Evolutionary conservation across 2,329 filamentous ascomycete species (phyloP), one percentile per base, ranked within the genome.

Genomic region (Exserohilum rostratum): DNA sequence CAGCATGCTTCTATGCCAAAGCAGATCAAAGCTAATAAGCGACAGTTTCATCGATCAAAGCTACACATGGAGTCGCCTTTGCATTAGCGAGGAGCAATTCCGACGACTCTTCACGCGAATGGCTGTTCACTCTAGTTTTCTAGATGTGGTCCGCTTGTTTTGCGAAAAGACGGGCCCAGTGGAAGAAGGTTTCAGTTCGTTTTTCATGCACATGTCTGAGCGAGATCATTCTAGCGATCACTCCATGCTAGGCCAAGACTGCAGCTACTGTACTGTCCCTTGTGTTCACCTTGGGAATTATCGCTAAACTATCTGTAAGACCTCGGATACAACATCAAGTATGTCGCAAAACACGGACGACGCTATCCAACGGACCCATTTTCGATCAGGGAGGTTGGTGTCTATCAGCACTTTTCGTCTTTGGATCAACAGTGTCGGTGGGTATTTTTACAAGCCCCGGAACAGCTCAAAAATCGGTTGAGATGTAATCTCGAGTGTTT

Each of bases 261-360:
- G n/a, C n/a, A 38, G 37, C 31, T 50, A 55, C 20, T 27, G 38
- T 40, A 40, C 20, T 27, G 12, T 6, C 12, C 20, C 38, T 6
- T 40, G 5, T 13, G 6, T 27, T n/a, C 20, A 27, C 25, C 3
- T 40, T 40, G 12, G 20, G 12, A 7, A n/a, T 38, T 31, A 15
- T 17, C 17, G 11, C 45, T 37, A 49, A 43, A 11, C 10, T 9
- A 45, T 40, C 22, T 15, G 22, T 9, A 22, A 31, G 58, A 52
- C 2, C 52, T 60, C 34, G 47, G 45, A 20, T 60, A 58, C 18
- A 58, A 60, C 34, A 46, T 60, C 31, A 60, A 60, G 22, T 60
- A 58, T 37, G 55, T 60, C 10, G 46, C 53, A 30, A 42, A 39
- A 17, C 58, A 60, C 34, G 58, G 58, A 5, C 34, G 58, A 43